These are phyloP conservation scores for Botrytis squamosa DNA, from an alignment of 2,329 filamentous ascomycete genomes.

Conservation along the genomic window DNA sequence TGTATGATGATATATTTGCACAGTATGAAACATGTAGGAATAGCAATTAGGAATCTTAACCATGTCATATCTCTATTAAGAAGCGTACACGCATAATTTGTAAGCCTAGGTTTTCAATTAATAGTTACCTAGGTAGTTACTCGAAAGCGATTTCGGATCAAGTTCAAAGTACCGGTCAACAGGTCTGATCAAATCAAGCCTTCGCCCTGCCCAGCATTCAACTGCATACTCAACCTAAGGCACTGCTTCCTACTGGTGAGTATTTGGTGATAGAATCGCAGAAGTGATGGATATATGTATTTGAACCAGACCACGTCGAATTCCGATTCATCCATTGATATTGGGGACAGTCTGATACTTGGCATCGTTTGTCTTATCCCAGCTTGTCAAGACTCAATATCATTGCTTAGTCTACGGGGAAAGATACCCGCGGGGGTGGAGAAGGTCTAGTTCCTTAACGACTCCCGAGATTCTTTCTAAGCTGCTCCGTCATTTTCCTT, in stretches of 20 bases:
- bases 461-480: not conserved
- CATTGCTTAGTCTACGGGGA: not conserved
- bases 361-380: not conserved
- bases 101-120: not conserved
- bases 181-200: slow-evolving; percentile 3
- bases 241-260: slow-evolving; percentile 1
- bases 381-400: not conserved
- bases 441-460: not conserved
- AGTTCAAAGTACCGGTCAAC: not conserved
- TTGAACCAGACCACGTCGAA: not conserved
- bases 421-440: not conserved
- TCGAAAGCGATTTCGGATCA: slow-evolving; percentile 1
- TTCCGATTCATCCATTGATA: not conserved
- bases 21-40: not conserved
- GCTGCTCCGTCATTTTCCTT: not conserved
- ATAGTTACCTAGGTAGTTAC: not conserved
- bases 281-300: slow-evolving; percentile 15
- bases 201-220: slow-evolving; percentile 1
- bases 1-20: slow-evolving; percentile 12
- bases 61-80: not conserved
- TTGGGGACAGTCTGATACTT: not conserved
- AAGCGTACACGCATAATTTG: not conserved
- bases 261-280: not conserved
- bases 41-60: not conserved
- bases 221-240: not conserved